Conservation (phyloP, 1,139 yeast species). For the Wickerhamiella pararugosa region DNA sequence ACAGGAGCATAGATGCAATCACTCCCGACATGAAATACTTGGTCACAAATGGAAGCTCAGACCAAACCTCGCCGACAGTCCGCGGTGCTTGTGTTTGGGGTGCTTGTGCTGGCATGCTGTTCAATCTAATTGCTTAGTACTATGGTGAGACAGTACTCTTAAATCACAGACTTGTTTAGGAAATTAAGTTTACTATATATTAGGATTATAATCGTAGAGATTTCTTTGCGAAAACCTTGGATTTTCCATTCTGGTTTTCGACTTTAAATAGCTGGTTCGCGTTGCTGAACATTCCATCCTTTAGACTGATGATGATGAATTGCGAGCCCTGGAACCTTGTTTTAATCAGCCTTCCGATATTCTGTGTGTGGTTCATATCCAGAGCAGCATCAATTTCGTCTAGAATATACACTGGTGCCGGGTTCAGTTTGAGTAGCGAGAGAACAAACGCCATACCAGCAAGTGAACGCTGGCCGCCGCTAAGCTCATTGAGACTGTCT, state of each 20-base stretch:
- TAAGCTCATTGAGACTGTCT: slow-evolving; percentile 82
- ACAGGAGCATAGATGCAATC: not conserved
- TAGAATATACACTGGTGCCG: slow-evolving; percentile 94
- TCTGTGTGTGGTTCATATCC: slow-evolving; percentile 93
- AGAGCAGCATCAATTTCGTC: slow-evolving; percentile 98
- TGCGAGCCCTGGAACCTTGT: slow-evolving; percentile 92
- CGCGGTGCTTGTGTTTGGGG: too few species aligned
- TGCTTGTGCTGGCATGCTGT: too few species aligned
- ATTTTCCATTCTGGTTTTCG: slow-evolving; percentile 91
- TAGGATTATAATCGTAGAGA: too few species aligned
- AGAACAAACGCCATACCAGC: slow-evolving; percentile 81
- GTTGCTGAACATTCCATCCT: slow-evolving; percentile 96
- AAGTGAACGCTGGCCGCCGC: slow-evolving; percentile 94
- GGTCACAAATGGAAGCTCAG: slow-evolving; percentile 1
- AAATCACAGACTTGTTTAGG: too few species aligned
- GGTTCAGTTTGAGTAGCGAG: slow-evolving; percentile 85
- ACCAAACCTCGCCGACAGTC: not conserved
- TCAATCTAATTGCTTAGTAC: too few species aligned
- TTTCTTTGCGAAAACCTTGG: slow-evolving; percentile 40
- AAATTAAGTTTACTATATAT: too few species aligned
- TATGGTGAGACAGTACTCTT: too few species aligned
- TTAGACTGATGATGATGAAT: slow-evolving; percentile 88
- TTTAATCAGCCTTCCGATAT: slow-evolving; percentile 90
- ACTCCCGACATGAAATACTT: not conserved
- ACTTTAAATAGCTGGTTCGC: slow-evolving; percentile 91